phyloP scores from a whole-genome alignment of 257 asterid genomes.

The Vinca minor region DNA sequence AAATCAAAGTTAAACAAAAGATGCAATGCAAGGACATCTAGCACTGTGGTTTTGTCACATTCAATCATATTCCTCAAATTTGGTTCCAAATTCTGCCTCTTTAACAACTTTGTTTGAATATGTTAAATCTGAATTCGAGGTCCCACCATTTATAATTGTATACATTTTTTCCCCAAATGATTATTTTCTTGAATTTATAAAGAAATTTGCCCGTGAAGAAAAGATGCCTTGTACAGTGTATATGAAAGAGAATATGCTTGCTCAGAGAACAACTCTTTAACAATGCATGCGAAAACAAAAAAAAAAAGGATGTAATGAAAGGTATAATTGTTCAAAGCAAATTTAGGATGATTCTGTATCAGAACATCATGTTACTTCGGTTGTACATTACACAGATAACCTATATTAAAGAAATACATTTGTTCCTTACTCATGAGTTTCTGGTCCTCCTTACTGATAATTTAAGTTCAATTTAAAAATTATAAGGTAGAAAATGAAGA shows the following conservation, averaged over 20 bases:
- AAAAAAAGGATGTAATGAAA: too few relatives aligned
- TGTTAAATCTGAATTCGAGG: background rate
- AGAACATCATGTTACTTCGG: too few relatives aligned
- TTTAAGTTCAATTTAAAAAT: too few relatives aligned
- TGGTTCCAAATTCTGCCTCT: slow-evolving; percentile 10
- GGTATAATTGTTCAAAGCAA: too few relatives aligned
- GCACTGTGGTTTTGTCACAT: slow-evolving; percentile 8
- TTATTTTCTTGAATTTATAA: background rate
- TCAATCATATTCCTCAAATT: slow-evolving; percentile 19
- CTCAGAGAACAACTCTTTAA: too few relatives aligned
- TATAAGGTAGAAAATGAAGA: too few relatives aligned
- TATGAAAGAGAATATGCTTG: too few relatives aligned
- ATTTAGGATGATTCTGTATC: too few relatives aligned
- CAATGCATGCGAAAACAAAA: too few relatives aligned
- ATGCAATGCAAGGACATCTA: too few relatives aligned
- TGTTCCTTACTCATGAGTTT: background rate
- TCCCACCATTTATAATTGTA: background rate
- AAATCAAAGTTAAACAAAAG: too few relatives aligned
- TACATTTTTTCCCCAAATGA: background rate
- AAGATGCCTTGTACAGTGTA: background rate
- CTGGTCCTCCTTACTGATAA: background rate
- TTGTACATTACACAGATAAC: too few relatives aligned
- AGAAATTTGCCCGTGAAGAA: slow-evolving; percentile 1
- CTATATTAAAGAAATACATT: background rate
- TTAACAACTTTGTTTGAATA: slow-evolving; percentile 7